Evolutionary conservation across 179 eudicot genomes (phyloP).

Genomic region (Actinidia arguta): DNA sequence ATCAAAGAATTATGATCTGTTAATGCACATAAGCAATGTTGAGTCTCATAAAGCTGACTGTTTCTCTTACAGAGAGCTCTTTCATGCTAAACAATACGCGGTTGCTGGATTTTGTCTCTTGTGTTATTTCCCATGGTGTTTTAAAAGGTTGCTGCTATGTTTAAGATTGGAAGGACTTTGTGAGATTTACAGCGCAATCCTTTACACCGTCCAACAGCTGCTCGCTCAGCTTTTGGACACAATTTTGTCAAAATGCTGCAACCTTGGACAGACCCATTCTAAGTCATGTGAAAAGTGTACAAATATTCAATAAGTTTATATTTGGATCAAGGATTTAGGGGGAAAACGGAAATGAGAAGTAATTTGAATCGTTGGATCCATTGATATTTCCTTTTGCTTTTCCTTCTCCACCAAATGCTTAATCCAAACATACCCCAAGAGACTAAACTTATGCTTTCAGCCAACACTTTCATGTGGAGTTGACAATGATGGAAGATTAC

Average conservation of each 20-base stretch:
- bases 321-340: too few relatives aligned
- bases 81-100: too few relatives aligned
- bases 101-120: constrained; percentile 10
- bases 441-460: too few relatives aligned
- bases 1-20: not conserved
- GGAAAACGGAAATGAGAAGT: too few relatives aligned
- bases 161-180: constrained; percentile 78
- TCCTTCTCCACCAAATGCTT: too few relatives aligned
- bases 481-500: not conserved
- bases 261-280: constrained; percentile 35
- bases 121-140: not conserved
- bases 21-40: not conserved
- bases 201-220: constrained; percentile 39
- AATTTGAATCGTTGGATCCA: too few relatives aligned
- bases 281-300: too few relatives aligned
- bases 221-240: constrained; percentile 45
- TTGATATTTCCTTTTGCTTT: too few relatives aligned
- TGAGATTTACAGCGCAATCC: constrained; percentile 44
- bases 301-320: too few relatives aligned
- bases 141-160: constrained; percentile 73
- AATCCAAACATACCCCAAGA: too few relatives aligned
- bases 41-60: not conserved
- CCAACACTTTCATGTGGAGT: too few relatives aligned
- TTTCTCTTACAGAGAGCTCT: too few relatives aligned
- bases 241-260: constrained; percentile 37